Evolutionary conservation across 805 yeast species (phyloP), one percentile per base, ranked within the genome.

Genomic region (Yueomyces sinensis): DNA sequence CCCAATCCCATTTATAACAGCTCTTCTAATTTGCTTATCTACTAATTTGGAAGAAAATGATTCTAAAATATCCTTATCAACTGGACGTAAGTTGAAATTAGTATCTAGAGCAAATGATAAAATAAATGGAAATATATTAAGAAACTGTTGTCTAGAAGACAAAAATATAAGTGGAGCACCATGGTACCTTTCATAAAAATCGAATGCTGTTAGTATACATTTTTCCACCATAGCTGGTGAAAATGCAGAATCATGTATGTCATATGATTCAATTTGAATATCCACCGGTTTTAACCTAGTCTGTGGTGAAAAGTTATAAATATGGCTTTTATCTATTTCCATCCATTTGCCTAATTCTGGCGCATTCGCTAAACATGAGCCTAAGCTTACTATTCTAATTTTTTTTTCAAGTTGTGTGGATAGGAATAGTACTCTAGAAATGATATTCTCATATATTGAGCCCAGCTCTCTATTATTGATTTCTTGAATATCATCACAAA

Each of bases 321-420:
- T 64, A 32, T 73, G 64, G 16, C 56, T 60, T 45, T 74, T 77
- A 1, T 66, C 45, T 18, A 80, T 76, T 2, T 91, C 94, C 20
- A 91, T 56, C 95, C 97, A 91, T 35, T 78, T 82, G 1, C 82
- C 89, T 38, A 87, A 56, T 42, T 83, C 95, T 34, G 72, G 65
- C 3, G 80, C 82, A 48, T 77, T 81, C 0, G 91, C 74, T 28
- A 89, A 52, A 2, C 94, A 73, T 1, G 74, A 65, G 1, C 82
- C 65, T 17, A 89, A 58, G 0, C 74, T 87, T n/a, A 89, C 70
- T 18, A 86, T 54, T 42, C 97, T 59, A 5, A 72, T 42, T 1
- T 62, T 50, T 3, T 58, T 62, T 24, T 76, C 80, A n/a, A 77
- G 49, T 43, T 82, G 91, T 2, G 71, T 64, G 0, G 76, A 62